Percentiles rank a stretch among this genome's conserved stretches.
Conservation (phyloP, 2,329 filamentous ascomycete species). For the Colletotrichum lindemuthianum region DNA sequence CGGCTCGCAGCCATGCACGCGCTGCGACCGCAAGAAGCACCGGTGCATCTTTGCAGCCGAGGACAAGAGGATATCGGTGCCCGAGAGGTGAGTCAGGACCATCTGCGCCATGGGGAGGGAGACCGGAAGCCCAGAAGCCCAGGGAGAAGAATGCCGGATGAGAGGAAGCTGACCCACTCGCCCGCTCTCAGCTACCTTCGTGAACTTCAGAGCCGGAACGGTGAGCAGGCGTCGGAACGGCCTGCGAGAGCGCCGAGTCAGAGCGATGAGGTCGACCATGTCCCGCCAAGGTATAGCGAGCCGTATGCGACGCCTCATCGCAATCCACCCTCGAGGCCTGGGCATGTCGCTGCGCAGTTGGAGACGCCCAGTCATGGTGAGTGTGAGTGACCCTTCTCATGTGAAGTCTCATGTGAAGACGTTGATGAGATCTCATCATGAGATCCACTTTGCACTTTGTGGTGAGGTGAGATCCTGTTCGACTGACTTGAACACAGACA, state of each 20-base stretch:
- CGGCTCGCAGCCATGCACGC: slow-evolving; percentile 38
- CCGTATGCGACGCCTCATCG: slow-evolving; percentile 22
- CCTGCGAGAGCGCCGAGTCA: slow-evolving; percentile 13
- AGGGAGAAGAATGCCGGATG: too few species aligned
- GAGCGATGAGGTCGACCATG: not conserved
- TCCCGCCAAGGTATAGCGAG: slow-evolving; percentile 6
- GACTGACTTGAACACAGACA: slow-evolving; percentile 12
- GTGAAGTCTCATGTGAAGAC: not conserved
- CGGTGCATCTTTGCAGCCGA: slow-evolving; percentile 38
- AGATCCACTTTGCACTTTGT: not conserved
- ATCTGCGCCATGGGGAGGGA: not conserved
- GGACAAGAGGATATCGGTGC: slow-evolving; percentile 38
- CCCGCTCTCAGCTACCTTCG: slow-evolving; percentile 27
- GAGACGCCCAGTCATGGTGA: slow-evolving; percentile 28
- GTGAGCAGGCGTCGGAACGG: slow-evolving; percentile 21
- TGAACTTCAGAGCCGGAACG: slow-evolving; percentile 33
- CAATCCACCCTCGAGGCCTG: not conserved
- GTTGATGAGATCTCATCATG: not conserved
- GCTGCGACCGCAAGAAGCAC: slow-evolving; percentile 38
- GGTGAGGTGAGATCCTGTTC: not conserved
- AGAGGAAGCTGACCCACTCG: slow-evolving; percentile 11
- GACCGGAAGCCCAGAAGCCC: too few species aligned
- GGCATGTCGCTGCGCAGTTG: slow-evolving; percentile 5
- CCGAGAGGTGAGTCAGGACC: slow-evolving; percentile 36
- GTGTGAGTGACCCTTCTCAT: not conserved